These are phyloP conservation scores for Blastomyces gilchristii DNA, from an alignment of 2,329 filamentous ascomycete genomes.

Conservation along the genomic window DNA sequence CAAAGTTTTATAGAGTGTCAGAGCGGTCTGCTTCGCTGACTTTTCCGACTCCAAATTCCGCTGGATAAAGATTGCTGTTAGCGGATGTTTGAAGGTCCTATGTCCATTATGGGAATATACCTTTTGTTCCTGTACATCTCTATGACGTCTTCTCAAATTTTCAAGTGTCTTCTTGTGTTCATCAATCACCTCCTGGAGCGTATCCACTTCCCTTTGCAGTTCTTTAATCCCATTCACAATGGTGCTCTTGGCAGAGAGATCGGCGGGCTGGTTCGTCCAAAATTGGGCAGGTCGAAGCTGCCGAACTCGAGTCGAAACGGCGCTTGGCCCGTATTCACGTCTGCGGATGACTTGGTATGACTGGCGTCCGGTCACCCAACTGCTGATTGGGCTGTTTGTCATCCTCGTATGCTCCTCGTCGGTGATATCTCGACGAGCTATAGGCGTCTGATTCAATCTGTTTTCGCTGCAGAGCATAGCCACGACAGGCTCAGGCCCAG, in stretches of 20 bases:
- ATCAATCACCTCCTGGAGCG: constrained; percentile 21
- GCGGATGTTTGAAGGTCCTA: constrained; percentile 6
- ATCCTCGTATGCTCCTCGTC: constrained; percentile 61
- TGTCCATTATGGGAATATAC: constrained; percentile 26
- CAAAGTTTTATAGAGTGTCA: constrained; percentile 55
- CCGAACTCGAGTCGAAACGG: constrained; percentile 58
- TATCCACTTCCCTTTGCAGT: constrained; percentile 34
- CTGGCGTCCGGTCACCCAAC: constrained; percentile 60
- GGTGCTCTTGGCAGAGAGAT: constrained; percentile 47
- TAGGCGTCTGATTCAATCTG: constrained; percentile 57
- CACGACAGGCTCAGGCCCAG: constrained; percentile 71
- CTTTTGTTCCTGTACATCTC: constrained; percentile 30
- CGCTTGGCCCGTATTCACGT: constrained; percentile 67
- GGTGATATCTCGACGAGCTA: constrained; percentile 52
- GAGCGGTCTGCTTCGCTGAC: constrained; percentile 53
- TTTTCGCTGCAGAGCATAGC: constrained; percentile 76
- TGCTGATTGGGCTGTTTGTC: constrained; percentile 47
- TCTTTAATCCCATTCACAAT: constrained; percentile 44
- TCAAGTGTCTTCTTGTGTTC: constrained; percentile 23
- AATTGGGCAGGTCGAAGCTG: constrained; percentile 50
- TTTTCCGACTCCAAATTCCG: constrained; percentile 47
- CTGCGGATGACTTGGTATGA: constrained; percentile 58
- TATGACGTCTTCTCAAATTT: constrained; percentile 18
- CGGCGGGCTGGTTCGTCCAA: constrained; percentile 71
- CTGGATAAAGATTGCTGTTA: constrained; percentile 18